Evolutionary conservation across 2,329 filamentous ascomycete species (phyloP).

Genomic region (Claviceps sp.): DNA sequence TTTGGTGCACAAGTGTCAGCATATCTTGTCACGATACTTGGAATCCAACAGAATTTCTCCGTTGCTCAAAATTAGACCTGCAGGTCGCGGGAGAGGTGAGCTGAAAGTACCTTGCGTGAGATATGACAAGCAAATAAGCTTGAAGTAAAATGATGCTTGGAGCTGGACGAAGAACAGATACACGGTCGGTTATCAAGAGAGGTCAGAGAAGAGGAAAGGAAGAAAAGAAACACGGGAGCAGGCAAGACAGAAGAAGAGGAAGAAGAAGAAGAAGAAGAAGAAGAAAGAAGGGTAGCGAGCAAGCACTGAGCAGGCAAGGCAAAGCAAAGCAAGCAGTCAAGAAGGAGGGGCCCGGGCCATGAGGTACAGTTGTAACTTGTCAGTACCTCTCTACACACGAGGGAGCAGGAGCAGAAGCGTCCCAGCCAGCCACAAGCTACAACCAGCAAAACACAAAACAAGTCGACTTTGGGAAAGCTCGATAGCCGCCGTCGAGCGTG

Average conservation of each 20-base stretch:
- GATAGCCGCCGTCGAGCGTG: not conserved
- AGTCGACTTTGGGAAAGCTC: not conserved
- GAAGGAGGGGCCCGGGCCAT: slow-evolving; percentile 4
- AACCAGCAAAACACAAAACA: not conserved
- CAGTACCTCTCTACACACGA: not conserved
- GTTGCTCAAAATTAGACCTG: not conserved
- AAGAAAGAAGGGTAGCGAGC: not conserved
- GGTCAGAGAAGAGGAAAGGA: slow-evolving; percentile 1
- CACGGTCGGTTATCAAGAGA: slow-evolving; percentile 2
- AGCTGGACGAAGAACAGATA: slow-evolving; percentile 4
- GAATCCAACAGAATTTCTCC: not conserved
- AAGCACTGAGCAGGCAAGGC: not conserved
- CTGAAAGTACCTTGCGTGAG: slow-evolving; percentile 3
- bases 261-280: no score
- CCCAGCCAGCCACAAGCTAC: not conserved
- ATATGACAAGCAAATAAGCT: slow-evolving; percentile 4
- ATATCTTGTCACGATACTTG: not conserved
- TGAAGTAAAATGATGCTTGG: slow-evolving; percentile 5
- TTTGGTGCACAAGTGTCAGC: not conserved
- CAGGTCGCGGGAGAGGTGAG: not conserved
- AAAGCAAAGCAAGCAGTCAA: slow-evolving; percentile 4
- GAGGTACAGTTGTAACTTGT: no score
- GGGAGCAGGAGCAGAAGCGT: not conserved
- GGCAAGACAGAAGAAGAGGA: not conserved
- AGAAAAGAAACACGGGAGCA: slow-evolving; percentile 3